These are phyloP conservation scores for Glycine tomentella DNA, from an alignment of 306 rosid genomes.

Conservation along the genomic window DNA sequence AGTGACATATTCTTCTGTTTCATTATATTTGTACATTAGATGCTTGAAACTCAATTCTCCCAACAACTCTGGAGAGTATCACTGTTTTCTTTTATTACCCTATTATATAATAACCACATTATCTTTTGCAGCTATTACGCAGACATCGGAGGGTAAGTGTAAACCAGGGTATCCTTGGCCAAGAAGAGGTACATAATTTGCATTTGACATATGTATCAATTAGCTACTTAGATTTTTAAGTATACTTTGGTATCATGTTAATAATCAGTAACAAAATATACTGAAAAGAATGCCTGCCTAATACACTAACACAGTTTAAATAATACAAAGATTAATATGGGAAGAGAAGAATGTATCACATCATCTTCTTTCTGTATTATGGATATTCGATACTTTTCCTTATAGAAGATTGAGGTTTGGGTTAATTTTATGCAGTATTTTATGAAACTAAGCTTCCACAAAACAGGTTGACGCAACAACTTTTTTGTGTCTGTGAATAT, in stretches of 20 bases:
- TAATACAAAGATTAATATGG: conserved; percentile 28
- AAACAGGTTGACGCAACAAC: conserved; percentile 23
- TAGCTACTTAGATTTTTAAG: conserved; percentile 10
- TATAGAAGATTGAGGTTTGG: conserved; percentile 33
- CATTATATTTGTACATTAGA: conserved; percentile 21
- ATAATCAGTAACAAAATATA: conserved; percentile 15
- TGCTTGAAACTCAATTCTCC: conserved; percentile 33
- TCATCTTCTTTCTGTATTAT: conserved; percentile 28
- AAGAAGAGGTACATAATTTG: conserved; percentile 80
- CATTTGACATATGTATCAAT: conserved; percentile 27
- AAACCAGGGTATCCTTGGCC: conserved; percentile 71
- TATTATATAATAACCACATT: conserved; percentile 25
- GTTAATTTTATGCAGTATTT: conserved; percentile 31
- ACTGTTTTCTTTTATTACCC: conserved; percentile 31
- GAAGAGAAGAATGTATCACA: conserved; percentile 35
- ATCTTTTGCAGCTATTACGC: conserved; percentile 76
- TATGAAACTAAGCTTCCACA: conserved; percentile 24
- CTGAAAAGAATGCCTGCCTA: not conserved
- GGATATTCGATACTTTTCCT: conserved; percentile 26
- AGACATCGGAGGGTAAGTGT: conserved; percentile 82
- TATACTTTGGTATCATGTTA: conserved; percentile 3
- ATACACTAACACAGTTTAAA: conserved; percentile 2
- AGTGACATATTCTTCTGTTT: conserved; percentile 20
- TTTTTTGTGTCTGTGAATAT: not conserved
- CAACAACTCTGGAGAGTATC: conserved; percentile 1